These are phyloP conservation scores for Leucocoprinus leucothites DNA, from an alignment of 768 basidiomycete species.

Conservation along the genomic window DNA sequence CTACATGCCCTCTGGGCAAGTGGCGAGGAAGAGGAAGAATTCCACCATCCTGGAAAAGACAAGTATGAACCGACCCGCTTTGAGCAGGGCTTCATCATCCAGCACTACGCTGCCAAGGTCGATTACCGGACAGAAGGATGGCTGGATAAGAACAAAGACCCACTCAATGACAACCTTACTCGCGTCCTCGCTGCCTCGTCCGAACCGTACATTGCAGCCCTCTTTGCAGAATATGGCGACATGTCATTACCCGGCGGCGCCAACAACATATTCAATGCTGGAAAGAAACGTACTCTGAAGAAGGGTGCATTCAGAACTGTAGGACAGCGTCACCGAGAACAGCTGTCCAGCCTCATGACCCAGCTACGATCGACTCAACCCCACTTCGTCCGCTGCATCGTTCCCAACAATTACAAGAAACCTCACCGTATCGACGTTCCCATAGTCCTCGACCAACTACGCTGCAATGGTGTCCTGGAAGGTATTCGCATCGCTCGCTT, in stretches of 20 bases:
- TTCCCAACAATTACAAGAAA: constrained; percentile 90
- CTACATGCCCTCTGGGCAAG: constrained; percentile 75
- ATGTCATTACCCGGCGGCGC: constrained; percentile 30
- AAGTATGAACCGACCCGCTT: constrained; percentile 90
- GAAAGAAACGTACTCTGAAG: constrained; percentile 78
- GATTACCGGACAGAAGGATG: constrained; percentile 96
- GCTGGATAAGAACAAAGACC: constrained; percentile 99
- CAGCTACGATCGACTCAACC: constrained; percentile 94
- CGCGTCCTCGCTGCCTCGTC: constrained; percentile 81
- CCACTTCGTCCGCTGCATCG: constrained; percentile 97
- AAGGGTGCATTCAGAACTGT: constrained; percentile 97
- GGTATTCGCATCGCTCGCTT: constrained; percentile 97
- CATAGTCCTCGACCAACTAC: constrained; percentile 90
- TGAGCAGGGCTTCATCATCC: constrained; percentile 90
- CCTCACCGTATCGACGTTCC: constrained; percentile 91
- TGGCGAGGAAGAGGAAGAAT: constrained; percentile 47
- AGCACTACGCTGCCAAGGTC: constrained; percentile 96
- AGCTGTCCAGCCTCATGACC: constrained; percentile 84
- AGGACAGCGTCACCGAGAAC: constrained; percentile 93
- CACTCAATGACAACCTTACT: constrained; percentile 92
- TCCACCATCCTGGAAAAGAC: constrained; percentile 66
- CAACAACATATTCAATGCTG: constrained; percentile 39
- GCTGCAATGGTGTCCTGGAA: constrained; percentile 98
- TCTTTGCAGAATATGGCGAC: constrained; percentile 83
- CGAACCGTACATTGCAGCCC: constrained; percentile 74